Conservation (phyloP, 2,329 filamentous ascomycete genomes). For the Pseudocercospora musae region DNA sequence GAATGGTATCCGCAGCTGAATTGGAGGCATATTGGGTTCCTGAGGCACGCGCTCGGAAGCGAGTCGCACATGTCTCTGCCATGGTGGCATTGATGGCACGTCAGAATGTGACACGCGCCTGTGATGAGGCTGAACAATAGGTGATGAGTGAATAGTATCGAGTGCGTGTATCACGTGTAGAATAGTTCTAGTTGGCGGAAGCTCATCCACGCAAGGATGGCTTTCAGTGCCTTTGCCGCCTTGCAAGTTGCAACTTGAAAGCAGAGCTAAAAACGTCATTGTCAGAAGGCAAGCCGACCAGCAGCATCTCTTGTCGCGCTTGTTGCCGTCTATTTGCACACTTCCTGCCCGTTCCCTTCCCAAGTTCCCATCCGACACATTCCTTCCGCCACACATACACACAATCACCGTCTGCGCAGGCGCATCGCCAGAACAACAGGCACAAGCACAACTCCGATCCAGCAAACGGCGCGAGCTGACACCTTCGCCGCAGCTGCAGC, state of each 20-base stretch:
- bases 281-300: background rate
- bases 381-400: background rate
- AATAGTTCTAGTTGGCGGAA: too few relatives aligned
- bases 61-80: background rate
- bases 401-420: constrained; percentile 3
- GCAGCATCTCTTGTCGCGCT: background rate
- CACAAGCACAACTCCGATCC: constrained; percentile 5
- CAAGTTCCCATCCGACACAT: background rate
- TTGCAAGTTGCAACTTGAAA: too few relatives aligned
- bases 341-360: background rate
- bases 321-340: too few relatives aligned
- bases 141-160: background rate
- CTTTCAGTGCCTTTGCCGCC: background rate
- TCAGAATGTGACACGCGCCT: background rate
- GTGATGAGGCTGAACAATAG: background rate
- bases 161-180: background rate
- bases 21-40: too few relatives aligned
- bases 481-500: constrained; percentile 8
- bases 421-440: constrained; percentile 8
- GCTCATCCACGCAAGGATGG: background rate
- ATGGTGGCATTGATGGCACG: too few relatives aligned
- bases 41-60: background rate
- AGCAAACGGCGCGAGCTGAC: constrained; percentile 1
- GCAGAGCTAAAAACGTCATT: background rate
- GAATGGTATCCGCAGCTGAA: too few relatives aligned